Conservation (phyloP, 1,284 basidiomycete genomes). For the Hemileia vastatrix region DNA sequence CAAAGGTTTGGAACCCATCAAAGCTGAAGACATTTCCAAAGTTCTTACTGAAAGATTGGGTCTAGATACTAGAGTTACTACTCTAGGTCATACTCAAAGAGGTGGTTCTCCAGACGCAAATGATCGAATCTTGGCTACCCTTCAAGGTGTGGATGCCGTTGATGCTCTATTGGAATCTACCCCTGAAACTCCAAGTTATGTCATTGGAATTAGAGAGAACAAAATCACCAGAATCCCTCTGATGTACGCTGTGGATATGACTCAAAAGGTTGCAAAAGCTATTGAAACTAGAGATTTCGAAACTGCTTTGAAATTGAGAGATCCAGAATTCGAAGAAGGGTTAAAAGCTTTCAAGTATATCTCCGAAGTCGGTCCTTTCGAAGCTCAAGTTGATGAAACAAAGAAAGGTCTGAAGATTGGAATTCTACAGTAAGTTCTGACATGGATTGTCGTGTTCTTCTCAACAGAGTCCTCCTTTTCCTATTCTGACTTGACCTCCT, state of each 20-base stretch:
- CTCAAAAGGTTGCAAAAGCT: conserved; percentile 70
- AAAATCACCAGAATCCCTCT: conserved; percentile 84
- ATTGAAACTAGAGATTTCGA: conserved; percentile 75
- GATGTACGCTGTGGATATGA: conserved; percentile 84
- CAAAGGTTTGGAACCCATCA: conserved; percentile 74
- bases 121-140: conserved; percentile 83
- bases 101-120: conserved; percentile 85
- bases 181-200: conserved; percentile 80
- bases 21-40: conserved; percentile 76
- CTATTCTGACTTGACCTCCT: not conserved
- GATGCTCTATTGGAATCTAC: conserved; percentile 75
- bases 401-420: conserved; percentile 75
- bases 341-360: conserved; percentile 76
- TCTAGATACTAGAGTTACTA: conserved; percentile 93
- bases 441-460: not conserved
- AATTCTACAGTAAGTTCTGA: conserved; percentile 78
- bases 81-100: conserved; percentile 89
- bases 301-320: conserved; percentile 75
- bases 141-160: conserved; percentile 90
- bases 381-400: not conserved
- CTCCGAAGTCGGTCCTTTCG: conserved; percentile 26
- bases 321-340: conserved; percentile 81
- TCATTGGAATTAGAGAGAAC: conserved; percentile 92
- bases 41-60: conserved; percentile 75
- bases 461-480: too few relatives aligned